Conservation (phyloP, 2,329 filamentous ascomycete genomes). For the Venturiaceae sp. region DNA sequence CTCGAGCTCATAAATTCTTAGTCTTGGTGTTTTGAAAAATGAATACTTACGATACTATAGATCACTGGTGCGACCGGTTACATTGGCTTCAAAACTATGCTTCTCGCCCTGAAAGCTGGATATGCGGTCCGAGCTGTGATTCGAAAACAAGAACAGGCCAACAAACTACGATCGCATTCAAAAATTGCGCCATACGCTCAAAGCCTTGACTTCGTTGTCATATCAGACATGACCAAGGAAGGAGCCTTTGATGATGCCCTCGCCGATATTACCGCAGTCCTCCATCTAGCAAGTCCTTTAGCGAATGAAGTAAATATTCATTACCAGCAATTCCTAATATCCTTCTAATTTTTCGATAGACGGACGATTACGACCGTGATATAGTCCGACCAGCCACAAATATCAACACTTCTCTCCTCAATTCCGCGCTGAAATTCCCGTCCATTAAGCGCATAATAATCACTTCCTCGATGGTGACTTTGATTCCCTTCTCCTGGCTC, state of each 20-base stretch:
- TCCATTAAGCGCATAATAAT: conserved; percentile 32
- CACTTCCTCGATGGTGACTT: conserved; percentile 13
- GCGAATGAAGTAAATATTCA: not conserved
- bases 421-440: conserved; percentile 22
- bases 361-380: conserved; percentile 10
- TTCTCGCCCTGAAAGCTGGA: conserved; percentile 21
- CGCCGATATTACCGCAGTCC: conserved; percentile 28
- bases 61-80: conserved; percentile 30
- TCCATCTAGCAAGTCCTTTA: conserved; percentile 20
- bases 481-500: conserved; percentile 10
- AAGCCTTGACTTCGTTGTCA: conserved; percentile 14
- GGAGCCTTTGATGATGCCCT: conserved; percentile 32
- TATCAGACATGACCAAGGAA: conserved; percentile 26
- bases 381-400: conserved; percentile 19
- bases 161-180: conserved; percentile 16
- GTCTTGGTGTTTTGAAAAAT: no score
- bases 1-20: no score
- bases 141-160: conserved; percentile 20
- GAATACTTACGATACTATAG: no score
- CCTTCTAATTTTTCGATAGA: not conserved
- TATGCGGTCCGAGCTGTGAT: conserved; percentile 28
- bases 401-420: conserved; percentile 26
- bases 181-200: conserved; percentile 15
- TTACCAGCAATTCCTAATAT: not conserved
- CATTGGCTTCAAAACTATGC: conserved; percentile 24